Base-by-base conservation (phyloP, 1,284 basidiomycete species). In the Prillingera fragicola region DNA sequence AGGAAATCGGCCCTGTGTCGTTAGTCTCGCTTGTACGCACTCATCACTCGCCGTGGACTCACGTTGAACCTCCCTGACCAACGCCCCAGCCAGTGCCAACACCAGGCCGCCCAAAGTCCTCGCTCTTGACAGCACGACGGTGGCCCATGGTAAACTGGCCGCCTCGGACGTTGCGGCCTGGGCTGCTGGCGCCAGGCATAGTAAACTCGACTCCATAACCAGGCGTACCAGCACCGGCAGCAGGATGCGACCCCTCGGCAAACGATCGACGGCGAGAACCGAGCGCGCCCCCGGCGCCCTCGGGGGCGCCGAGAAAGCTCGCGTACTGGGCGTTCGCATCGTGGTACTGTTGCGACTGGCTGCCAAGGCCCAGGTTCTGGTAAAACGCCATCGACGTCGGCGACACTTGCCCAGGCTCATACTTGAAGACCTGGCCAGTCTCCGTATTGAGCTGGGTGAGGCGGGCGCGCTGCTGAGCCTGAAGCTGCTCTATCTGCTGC, bases 21-120 rank as follows among this genome's bases (percentile, higher is more conserved):
- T 14, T 28, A 3, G 24, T 6, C 27, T n/a, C 26, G 21, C 36
- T 17, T 26, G 28, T 15, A 3, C n/a, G n/a, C n/a, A n/a, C n/a
- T 38, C 37, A 45, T 36, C 36, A 43, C 14, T 13, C 19, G 15
- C 21, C n/a, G n/a, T n/a, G n/a, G n/a, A 65, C 66, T 60, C 51
- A 69, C 62, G 68, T 70, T 10, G 65, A 63, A 27, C 64, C 67
- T 27, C 62, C 68, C 15, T 43, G 50, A 21, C 65, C 68, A 8
- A 66, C 43, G 12, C 67, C 68, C 65, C 65, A 69, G 6, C 62
- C 65, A 18, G 54, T 55, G 1, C 58, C 65, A 3, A 41, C 35
- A 28, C 55, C 65, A 12, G 44, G 37, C 33, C 62, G 52, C 6
- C 65, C 62, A 26, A 63, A 55, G 55, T 72, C 70, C 41, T 70